These are phyloP conservation scores for Aureobasidium sp. DNA, from an alignment of 2,329 filamentous ascomycete genomes.

Conservation along the genomic window DNA sequence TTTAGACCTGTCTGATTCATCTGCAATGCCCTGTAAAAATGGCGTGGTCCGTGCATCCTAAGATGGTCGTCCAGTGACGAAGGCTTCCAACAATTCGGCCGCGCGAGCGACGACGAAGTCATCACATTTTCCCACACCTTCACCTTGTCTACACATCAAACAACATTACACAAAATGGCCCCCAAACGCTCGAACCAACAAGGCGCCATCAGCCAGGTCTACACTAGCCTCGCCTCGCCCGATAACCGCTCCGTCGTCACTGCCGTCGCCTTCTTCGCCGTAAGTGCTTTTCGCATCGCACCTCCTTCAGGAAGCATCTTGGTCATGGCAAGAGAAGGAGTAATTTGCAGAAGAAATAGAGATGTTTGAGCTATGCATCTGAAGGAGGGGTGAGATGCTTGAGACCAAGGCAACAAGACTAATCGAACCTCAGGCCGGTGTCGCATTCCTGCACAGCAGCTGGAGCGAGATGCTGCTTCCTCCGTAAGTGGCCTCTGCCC, in stretches of 20 bases:
- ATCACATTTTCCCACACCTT: background rate
- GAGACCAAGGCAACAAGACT: background rate
- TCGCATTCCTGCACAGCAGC: slow-evolving; percentile 47
- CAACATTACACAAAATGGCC: slow-evolving; percentile 15
- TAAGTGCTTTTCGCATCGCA: slow-evolving; percentile 28
- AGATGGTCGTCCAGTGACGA: background rate
- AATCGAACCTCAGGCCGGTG: slow-evolving; percentile 35
- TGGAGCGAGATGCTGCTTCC: slow-evolving; percentile 47
- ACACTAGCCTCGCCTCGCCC: slow-evolving; percentile 37
- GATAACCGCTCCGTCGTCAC: slow-evolving; percentile 46
- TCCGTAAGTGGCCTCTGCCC: slow-evolving; percentile 32
- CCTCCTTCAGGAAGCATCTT: background rate
- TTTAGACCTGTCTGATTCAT: too few species aligned
- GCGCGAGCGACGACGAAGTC: background rate
- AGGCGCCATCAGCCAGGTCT: slow-evolving; percentile 34
- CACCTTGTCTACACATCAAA: background rate
- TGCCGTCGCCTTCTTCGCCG: slow-evolving; percentile 44
- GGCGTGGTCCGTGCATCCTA: background rate
- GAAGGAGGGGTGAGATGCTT: too few species aligned
- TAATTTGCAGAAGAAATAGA: background rate
- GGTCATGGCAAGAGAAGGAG: background rate
- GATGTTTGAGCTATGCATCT: too few species aligned
- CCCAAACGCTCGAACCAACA: slow-evolving; percentile 14
- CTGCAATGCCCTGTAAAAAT: too few species aligned
- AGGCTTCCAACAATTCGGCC: background rate